Evolutionary conservation across 768 basidiomycete species (phyloP).

Genomic region (Termitomyces sp.): DNA sequence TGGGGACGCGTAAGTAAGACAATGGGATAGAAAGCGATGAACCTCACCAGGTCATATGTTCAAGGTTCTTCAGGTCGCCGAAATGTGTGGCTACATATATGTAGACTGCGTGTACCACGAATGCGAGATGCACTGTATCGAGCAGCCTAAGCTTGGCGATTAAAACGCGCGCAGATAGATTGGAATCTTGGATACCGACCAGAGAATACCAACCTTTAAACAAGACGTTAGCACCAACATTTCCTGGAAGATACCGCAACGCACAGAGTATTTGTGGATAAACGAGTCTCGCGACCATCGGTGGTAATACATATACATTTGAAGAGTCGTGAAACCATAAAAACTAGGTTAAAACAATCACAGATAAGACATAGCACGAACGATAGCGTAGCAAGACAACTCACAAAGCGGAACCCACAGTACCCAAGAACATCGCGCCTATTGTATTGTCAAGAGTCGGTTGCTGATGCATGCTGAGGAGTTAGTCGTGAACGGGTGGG

Average conservation of each 20-base stretch:
- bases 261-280: constrained; percentile 32
- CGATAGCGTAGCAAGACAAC: constrained; percentile 5
- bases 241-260: constrained; percentile 1
- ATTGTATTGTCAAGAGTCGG: constrained; percentile 34
- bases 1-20: neutral
- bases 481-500: constrained; percentile 2
- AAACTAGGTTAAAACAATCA: constrained; percentile 18
- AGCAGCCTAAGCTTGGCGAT: constrained; percentile 16
- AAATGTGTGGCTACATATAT: constrained; percentile 21
- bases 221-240: neutral
- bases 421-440: constrained; percentile 32
- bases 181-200: constrained; percentile 16
- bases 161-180: neutral
- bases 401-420: constrained; percentile 30
- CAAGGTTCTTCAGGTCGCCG: constrained; percentile 16
- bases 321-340: constrained; percentile 34
- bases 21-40: neutral
- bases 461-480: constrained; percentile 18
- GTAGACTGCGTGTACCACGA: constrained; percentile 25
- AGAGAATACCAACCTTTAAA: constrained; percentile 28
- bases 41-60: constrained; percentile 8
- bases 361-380: neutral
- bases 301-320: constrained; percentile 36
- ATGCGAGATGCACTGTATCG: constrained; percentile 22
- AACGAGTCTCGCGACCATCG: constrained; percentile 29